Evolutionary conservation across 129 eudicot genomes (phyloP).

Genomic region (Saposhnikovia divaricata): DNA sequence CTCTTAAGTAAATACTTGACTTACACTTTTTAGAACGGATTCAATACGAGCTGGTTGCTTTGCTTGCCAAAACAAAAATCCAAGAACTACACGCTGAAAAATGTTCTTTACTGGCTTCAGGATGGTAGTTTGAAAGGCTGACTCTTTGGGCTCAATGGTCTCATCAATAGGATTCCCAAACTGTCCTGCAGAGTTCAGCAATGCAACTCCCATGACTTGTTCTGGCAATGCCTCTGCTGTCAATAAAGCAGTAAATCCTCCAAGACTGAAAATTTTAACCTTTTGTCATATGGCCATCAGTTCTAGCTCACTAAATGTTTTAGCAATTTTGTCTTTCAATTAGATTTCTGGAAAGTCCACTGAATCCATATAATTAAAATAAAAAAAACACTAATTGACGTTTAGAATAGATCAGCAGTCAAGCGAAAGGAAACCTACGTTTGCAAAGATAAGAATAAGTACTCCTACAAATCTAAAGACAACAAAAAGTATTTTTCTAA

Average conservation of each 20-base stretch:
- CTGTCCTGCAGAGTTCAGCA: conserved; percentile 93
- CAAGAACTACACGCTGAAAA: conserved; percentile 81
- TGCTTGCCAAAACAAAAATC: conserved; percentile 91
- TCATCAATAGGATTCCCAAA: conserved; percentile 45
- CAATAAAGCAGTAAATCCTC: conserved; percentile 95
- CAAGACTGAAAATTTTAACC: conserved; percentile 51
- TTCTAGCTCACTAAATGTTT: background rate
- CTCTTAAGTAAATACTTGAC: conserved; percentile 14
- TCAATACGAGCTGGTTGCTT: conserved; percentile 83
- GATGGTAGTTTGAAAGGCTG: conserved; percentile 39
- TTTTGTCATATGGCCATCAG: conserved; percentile 3
- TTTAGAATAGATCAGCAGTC: background rate
- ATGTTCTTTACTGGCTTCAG: conserved; percentile 68
- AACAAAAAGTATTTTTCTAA: background rate
- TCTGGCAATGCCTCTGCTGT: conserved; percentile 74
- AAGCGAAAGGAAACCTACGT: background rate
- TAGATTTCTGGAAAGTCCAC: background rate
- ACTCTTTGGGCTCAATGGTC: conserved; percentile 42
- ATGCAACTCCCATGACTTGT: conserved; percentile 74
- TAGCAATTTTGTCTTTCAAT: background rate
- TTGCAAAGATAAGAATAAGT: background rate
- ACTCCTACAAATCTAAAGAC: background rate
- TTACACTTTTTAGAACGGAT: conserved; percentile 79
- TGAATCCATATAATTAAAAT: background rate
- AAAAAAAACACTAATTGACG: background rate